A percentile compares a stretch with the other conserved stretches of the same genome.
Conservation (phyloP, 202 grass and related monocot genomes). For the Eragrostis tef region DNA sequence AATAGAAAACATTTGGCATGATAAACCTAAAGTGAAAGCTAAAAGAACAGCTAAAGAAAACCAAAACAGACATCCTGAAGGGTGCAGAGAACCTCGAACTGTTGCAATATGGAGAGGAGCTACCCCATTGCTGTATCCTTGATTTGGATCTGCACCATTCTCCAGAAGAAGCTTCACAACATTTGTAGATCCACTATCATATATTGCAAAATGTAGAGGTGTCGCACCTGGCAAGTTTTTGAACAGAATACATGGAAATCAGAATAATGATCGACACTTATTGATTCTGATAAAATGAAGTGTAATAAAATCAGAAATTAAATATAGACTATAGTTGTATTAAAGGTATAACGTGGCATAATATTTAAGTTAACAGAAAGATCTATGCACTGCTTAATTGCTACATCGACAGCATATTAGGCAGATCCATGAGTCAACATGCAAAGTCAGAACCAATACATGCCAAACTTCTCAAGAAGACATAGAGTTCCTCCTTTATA, state of each 20-base stretch:
- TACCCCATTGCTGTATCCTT: not conserved
- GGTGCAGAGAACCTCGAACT: conserved; percentile 28
- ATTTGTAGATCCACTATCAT: conserved; percentile 10
- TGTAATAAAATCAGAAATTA: not conserved
- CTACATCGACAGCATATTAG: conserved; percentile 15
- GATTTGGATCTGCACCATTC: conserved; percentile 35
- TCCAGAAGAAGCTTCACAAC: conserved; percentile 43
- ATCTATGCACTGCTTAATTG: not conserved
- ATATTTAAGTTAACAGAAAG: not conserved
- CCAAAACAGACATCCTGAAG: not conserved
- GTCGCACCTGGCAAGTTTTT: conserved; percentile 25
- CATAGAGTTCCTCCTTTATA: not conserved
- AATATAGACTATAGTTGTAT: not conserved
- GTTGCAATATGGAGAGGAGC: conserved; percentile 28
- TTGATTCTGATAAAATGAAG: not conserved
- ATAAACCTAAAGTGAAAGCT: not conserved
- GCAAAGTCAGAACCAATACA: not conserved
- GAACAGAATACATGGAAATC: not conserved
- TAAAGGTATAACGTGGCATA: conserved; percentile 13
- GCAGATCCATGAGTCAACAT: not conserved
- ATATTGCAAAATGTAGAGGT: conserved; percentile 35
- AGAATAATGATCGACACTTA: conserved; percentile 28
- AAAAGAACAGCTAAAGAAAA: not conserved
- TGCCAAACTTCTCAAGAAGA: conserved; percentile 3
- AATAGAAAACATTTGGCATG: not conserved